Conservation (phyloP, 2,329 filamentous ascomycete species). For the Curvularia verruculosa region DNA sequence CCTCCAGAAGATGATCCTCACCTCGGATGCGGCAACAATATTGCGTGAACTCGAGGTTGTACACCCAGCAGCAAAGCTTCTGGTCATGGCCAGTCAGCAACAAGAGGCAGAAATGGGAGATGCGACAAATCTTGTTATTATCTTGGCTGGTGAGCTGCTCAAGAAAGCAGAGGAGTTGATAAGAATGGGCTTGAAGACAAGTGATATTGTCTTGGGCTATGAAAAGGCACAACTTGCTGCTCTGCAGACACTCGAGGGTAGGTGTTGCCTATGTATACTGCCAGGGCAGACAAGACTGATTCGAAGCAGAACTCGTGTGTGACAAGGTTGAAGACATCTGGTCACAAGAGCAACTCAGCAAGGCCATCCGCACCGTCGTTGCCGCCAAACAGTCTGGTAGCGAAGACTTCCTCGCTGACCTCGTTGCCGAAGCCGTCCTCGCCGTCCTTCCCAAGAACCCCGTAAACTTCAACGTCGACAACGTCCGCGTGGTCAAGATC, state of each 20-base stretch:
- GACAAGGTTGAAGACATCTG: slow-evolving; percentile 88
- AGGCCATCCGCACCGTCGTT: slow-evolving; percentile 93
- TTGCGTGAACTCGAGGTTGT: slow-evolving; percentile 97
- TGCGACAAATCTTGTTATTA: slow-evolving; percentile 95
- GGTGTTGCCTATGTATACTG: slow-evolving; percentile 15
- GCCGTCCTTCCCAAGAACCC: slow-evolving; percentile 96
- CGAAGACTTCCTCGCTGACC: slow-evolving; percentile 83
- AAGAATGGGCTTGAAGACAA: slow-evolving; percentile 97
- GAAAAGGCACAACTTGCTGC: slow-evolving; percentile 93
- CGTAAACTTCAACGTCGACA: slow-evolving; percentile 96
- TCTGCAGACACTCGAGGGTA: slow-evolving; percentile 78
- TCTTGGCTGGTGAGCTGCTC: slow-evolving; percentile 91
- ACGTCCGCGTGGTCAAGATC: slow-evolving; percentile 98
- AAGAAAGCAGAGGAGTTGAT: slow-evolving; percentile 97
- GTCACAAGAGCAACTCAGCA: slow-evolving; percentile 82
- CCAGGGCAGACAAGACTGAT: slow-evolving; percentile 22
- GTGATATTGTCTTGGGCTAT: slow-evolving; percentile 94
- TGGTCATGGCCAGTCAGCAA: slow-evolving; percentile 99
- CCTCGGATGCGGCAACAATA: slow-evolving; percentile 96
- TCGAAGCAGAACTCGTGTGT: slow-evolving; percentile 72
- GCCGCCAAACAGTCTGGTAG: slow-evolving; percentile 95
- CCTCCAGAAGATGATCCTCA: slow-evolving; percentile 98
- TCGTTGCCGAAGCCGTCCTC: slow-evolving; percentile 84
- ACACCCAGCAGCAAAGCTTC: slow-evolving; percentile 93
- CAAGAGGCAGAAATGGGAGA: slow-evolving; percentile 99